A percentile compares a stretch with the other conserved stretches of the same genome.
These are phyloP conservation scores for Pseudohalonectria lignicola DNA, from an alignment of 2,329 filamentous ascomycete species.

Conservation along the genomic window DNA sequence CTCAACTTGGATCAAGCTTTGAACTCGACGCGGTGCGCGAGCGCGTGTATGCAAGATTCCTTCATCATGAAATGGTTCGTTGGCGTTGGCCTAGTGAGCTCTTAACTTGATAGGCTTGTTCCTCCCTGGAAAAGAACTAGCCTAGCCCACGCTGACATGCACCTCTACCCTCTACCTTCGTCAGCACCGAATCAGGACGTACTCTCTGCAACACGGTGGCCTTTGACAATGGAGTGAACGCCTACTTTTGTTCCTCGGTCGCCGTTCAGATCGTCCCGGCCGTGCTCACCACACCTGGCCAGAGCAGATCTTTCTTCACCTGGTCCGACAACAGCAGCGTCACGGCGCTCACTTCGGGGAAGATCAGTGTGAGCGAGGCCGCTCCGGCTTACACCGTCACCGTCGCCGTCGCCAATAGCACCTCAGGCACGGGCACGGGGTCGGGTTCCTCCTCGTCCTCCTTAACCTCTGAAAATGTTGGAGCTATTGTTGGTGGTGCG, in stretches of 20 bases:
- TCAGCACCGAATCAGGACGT: neutral
- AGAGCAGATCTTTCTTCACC: conserved; percentile 9
- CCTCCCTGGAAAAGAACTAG: neutral
- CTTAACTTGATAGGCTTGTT: too few relatives aligned
- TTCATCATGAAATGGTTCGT: conserved; percentile 30
- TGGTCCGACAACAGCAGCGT: neutral
- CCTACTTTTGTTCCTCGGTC: conserved; percentile 30
- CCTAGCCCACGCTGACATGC: neutral
- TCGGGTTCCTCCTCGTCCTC: neutral
- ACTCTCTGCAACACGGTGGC: conserved; percentile 33
- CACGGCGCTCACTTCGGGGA: neutral
- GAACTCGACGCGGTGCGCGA: conserved; percentile 24
- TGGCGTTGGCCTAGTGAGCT: too few relatives aligned
- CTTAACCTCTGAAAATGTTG: conserved; percentile 10
- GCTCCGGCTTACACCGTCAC: neutral
- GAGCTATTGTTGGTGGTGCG: conserved; percentile 25
- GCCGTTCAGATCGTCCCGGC: conserved; percentile 10
- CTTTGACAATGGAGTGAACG: conserved; percentile 26
- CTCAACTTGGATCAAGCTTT: conserved; percentile 24
- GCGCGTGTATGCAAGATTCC: conserved; percentile 26
- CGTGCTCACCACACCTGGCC: conserved; percentile 20
- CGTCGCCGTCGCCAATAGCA: too few relatives aligned
- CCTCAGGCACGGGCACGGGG: neutral
- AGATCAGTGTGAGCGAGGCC: too few relatives aligned
- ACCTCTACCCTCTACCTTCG: neutral